Conservation (phyloP, 257 asterid genomes). For the Verbena officinalis region DNA sequence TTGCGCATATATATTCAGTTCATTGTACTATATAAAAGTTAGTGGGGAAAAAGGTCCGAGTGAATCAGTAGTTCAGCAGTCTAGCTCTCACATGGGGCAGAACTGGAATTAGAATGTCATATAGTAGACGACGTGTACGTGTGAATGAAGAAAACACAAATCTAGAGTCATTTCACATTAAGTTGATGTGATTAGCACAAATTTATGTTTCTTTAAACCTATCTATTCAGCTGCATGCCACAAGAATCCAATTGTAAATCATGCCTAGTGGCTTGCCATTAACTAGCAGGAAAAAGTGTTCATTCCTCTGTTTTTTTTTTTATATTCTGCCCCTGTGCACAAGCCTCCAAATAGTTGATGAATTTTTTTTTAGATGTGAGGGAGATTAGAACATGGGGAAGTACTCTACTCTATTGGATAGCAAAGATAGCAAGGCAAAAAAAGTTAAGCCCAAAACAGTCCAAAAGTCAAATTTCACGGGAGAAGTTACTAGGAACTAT, state of each 20-base stretch:
- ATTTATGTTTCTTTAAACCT: slow-evolving; percentile 21
- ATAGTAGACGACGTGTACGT: slow-evolving; percentile 34
- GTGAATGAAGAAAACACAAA: slow-evolving; percentile 33
- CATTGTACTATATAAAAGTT: slow-evolving; percentile 24
- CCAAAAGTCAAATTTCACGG: slow-evolving; percentile 69
- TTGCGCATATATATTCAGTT: slow-evolving; percentile 18
- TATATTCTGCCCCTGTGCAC: slow-evolving; percentile 42
- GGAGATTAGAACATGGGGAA: slow-evolving; percentile 46
- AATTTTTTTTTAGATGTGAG: slow-evolving; percentile 39
- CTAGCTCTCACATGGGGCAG: slow-evolving; percentile 51
- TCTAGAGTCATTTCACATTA: slow-evolving; percentile 40
- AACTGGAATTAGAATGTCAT: slow-evolving; percentile 44
- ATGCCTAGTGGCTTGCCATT: slow-evolving; percentile 47
- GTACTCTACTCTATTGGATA: slow-evolving; percentile 35
- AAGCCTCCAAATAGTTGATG: slow-evolving; percentile 55
- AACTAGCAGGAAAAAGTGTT: slow-evolving; percentile 34
- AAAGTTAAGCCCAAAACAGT: slow-evolving; percentile 34
- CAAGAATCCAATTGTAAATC: slow-evolving; percentile 48
- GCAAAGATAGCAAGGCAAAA: slow-evolving; percentile 25
- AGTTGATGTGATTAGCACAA: slow-evolving; percentile 46
- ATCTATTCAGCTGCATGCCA: no score
- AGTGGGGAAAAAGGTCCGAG: slow-evolving; percentile 27
- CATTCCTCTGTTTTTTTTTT: slow-evolving; percentile 35
- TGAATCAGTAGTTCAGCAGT: slow-evolving; percentile 27
- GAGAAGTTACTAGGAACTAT: slow-evolving; percentile 43